Evolutionary conservation across 1,139 yeast species (phyloP).

Genomic region (Diutina neorugosa): DNA sequence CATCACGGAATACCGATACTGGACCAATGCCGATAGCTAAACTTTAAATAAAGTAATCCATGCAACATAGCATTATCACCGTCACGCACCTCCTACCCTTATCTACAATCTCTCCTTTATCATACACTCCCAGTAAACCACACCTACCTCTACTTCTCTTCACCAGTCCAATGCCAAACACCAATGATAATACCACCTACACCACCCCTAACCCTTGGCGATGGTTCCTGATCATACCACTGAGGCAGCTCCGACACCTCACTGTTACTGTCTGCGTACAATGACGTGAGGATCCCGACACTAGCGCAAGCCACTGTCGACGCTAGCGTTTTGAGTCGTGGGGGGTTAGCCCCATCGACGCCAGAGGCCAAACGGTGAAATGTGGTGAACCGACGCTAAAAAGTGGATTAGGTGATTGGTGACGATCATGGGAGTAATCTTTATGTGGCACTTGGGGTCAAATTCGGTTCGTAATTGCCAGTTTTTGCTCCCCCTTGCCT

Average conservation of each 20-base stretch:
- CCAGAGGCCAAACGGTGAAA: background rate
- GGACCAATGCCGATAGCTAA: no score
- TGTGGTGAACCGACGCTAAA: background rate
- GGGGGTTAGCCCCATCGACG: background rate
- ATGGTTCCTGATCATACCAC: no score
- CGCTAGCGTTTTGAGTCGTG: background rate
- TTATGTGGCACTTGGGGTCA: background rate
- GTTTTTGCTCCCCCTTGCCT: background rate
- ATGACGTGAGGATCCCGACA: background rate
- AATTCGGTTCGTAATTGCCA: background rate
- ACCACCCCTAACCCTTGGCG: no score
- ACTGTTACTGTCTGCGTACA: background rate
- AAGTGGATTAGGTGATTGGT: background rate
- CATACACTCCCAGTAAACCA: no score
- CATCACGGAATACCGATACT: no score
- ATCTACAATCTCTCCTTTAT: no score
- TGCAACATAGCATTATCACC: no score
- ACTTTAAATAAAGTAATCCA: no score
- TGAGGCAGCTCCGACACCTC: background rate
- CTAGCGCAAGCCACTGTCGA: background rate
- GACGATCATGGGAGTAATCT: background rate
- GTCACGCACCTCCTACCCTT: no score
- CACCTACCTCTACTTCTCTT: no score
- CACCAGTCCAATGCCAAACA: no score
- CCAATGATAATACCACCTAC: no score